These are phyloP conservation scores for Helicostylum pulchrum DNA, from an alignment of 192 early-diverging fungal genomes.

Conservation along the genomic window DNA sequence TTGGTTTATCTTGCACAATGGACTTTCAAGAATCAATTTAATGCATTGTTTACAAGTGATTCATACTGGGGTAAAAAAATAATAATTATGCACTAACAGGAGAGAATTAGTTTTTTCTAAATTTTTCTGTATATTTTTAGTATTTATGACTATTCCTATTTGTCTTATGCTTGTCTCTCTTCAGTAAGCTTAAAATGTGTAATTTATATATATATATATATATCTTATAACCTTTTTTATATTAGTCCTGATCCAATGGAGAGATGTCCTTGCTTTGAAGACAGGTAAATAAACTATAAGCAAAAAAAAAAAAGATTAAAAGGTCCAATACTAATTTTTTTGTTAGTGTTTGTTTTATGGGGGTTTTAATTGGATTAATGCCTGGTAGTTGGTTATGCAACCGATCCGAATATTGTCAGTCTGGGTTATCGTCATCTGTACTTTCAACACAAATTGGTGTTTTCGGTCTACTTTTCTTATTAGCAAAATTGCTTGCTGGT, in stretches of 20 bases:
- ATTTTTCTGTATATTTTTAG: slow-evolving; percentile 28
- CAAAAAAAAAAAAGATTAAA: no score
- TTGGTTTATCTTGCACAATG: slow-evolving; percentile 57
- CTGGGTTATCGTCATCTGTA: slow-evolving; percentile 4
- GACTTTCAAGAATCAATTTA: slow-evolving; percentile 39
- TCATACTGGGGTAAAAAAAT: slow-evolving; percentile 39
- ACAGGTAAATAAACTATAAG: slow-evolving; percentile 37
- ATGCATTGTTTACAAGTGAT: slow-evolving; percentile 32
- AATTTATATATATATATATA: background rate
- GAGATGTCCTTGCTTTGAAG: slow-evolving; percentile 74
- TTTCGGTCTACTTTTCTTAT: slow-evolving; percentile 6
- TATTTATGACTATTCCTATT: slow-evolving; percentile 33
- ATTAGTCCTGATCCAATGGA: slow-evolving; percentile 63
- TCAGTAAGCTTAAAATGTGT: slow-evolving; percentile 25
- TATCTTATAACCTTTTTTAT: slow-evolving; percentile 17
- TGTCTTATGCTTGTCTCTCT: slow-evolving; percentile 29
- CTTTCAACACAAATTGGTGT: background rate
- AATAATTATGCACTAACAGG: no score
- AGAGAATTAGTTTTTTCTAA: background rate
- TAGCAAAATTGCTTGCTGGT: slow-evolving; percentile 23
- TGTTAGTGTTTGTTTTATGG: slow-evolving; percentile 58
- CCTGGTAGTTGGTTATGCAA: slow-evolving; percentile 52
- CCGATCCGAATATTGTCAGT: slow-evolving; percentile 11
- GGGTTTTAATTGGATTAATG: slow-evolving; percentile 56
- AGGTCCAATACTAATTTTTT: background rate